Percentiles rank a stretch among this genome's conserved stretches.
phyloP scores from a whole-genome alignment of 306 rosid genomes.

The Canavalia gladiata region DNA sequence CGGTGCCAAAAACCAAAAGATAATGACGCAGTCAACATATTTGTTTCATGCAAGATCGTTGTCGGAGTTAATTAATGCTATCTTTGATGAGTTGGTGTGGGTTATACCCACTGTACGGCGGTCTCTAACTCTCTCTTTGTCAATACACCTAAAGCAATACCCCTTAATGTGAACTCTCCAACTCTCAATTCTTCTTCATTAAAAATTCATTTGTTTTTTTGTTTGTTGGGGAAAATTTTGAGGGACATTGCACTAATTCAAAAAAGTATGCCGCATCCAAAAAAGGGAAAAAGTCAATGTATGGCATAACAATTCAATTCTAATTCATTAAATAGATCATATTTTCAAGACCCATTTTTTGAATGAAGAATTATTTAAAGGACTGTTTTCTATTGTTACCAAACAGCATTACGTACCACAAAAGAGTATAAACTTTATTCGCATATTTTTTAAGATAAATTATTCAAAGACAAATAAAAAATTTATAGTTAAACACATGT shows the following conservation, averaged over 20 bases:
- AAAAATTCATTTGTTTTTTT: not conserved
- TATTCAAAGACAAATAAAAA: too few species aligned
- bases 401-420: too few species aligned
- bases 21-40: slow-evolving; percentile 3
- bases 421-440: too few species aligned
- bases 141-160: slow-evolving; percentile 25
- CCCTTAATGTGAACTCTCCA: not conserved
- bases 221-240: not conserved
- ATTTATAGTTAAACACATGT: too few species aligned
- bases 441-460: too few species aligned
- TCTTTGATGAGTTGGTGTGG: slow-evolving; percentile 46
- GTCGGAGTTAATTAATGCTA: slow-evolving; percentile 48
- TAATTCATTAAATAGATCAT: not conserved
- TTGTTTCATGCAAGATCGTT: slow-evolving; percentile 48
- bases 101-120: slow-evolving; percentile 47
- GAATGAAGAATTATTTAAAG: too few species aligned
- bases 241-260: not conserved
- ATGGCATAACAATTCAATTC: not conserved
- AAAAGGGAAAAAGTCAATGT: not conserved
- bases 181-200: not conserved
- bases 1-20: slow-evolving; percentile 46
- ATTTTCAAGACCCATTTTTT: not conserved
- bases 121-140: slow-evolving; percentile 38
- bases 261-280: not conserved
- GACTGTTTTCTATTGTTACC: too few species aligned